Percentiles rank a stretch among this genome's conserved stretches.
Conservation (phyloP, 1,284 basidiomycete species). For the Ceratobasidium sp. region DNA sequence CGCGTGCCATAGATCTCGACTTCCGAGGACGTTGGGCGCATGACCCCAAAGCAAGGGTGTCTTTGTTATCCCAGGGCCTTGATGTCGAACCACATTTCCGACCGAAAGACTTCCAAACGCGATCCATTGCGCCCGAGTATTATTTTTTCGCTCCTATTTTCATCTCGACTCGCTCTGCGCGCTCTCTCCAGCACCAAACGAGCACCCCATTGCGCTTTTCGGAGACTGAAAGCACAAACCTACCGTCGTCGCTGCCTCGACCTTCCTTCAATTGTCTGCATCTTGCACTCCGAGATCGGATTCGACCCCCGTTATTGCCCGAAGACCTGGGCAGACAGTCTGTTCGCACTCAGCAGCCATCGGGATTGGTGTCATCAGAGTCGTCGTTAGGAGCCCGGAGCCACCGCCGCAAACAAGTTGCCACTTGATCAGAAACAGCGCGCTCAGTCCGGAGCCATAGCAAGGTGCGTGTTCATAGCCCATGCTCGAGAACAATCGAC, state of each 20-base stretch:
- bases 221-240: slow-evolving; percentile 42
- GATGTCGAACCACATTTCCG: slow-evolving; percentile 3
- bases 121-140: background rate
- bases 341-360: slow-evolving; percentile 41
- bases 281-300: slow-evolving; percentile 42
- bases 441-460: slow-evolving; percentile 1
- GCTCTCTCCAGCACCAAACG: background rate
- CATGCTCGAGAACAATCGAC: slow-evolving; percentile 23
- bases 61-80: slow-evolving; percentile 42
- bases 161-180: slow-evolving; percentile 15
- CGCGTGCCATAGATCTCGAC: slow-evolving; percentile 29
- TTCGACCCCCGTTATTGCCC: slow-evolving; percentile 41
- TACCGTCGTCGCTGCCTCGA: slow-evolving; percentile 15
- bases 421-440: slow-evolving; percentile 13
- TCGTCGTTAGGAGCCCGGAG: slow-evolving; percentile 22
- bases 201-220: slow-evolving; percentile 8
- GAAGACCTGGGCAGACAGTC: slow-evolving; percentile 36
- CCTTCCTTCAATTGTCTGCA: slow-evolving; percentile 42
- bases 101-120: background rate
- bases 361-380: background rate
- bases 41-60: slow-evolving; percentile 43
- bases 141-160: slow-evolving; percentile 34
- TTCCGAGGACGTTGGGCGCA: slow-evolving; percentile 41
- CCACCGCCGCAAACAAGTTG: slow-evolving; percentile 17
- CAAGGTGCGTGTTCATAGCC: slow-evolving; percentile 18